Evolutionary conservation across 495 filamentous ascomycete species (phyloP), one percentile per base, ranked within the genome.

Genomic region (Penicillium bovifimosum): DNA sequence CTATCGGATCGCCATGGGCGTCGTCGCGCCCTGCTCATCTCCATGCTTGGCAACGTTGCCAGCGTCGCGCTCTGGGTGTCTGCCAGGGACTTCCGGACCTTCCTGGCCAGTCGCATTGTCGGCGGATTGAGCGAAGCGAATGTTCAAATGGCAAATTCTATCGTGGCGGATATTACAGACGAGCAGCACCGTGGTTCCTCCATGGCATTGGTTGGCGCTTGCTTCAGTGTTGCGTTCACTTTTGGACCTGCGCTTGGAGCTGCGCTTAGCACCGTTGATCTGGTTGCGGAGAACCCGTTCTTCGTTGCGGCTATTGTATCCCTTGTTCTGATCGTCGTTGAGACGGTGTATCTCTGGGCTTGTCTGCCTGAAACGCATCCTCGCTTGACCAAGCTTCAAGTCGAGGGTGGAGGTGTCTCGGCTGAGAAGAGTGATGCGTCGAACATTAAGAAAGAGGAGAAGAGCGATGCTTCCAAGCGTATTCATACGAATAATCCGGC

Each of bases 141-240:
- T 61, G 89, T 99, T 0, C 93, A 99, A 71, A 75, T 99, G 2
- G 95, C 95, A 16, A 91, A 90, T 47, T 95, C 95, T 35, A 99
- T 99, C 61, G 93, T 95, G 9, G 95, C 93, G 7, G 93, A 99
- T 69, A 87, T 99, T 52, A 93, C 87, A 50, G 89, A 93, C 60
- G 83, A 87, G 46, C 78, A 80, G 40, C 85, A 82, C 50, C 80
- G 93, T 20, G 89, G 90, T 1, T 83, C 87, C 13, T 96, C 95
- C 27, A 96, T 99, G 86, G 93, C 93, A 11, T 76, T 97, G 35
- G 90, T 99, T 11, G 93, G 93, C 31, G 92, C 85, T 33, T 97
- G 95, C 70, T 99, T 99, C 75, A 91, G 86, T 44, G 87, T 99
- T 58, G 91, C 93, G 10, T 99, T 99, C 65, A 97, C 95, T 1